Base-by-base conservation (phyloP, 306 rosid species). In the Castanea crenata region DNA sequence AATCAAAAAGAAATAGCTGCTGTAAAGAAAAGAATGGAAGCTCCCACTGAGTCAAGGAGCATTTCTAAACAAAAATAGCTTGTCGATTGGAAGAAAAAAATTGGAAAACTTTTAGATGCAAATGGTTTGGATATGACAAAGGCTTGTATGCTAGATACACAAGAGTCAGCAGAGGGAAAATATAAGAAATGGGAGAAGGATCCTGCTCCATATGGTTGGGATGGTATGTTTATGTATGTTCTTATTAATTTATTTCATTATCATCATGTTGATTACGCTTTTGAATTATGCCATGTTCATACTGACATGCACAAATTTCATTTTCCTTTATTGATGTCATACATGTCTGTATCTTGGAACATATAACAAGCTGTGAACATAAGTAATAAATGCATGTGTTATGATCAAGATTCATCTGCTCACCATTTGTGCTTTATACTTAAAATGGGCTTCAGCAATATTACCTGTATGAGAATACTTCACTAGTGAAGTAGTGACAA, bases 131-230 rank as follows among this genome's bases (percentile, higher is more conserved):
- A 93, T 71, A 80, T 95, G 99, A 76, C 86, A 78, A 91, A 80
- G 10, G 88, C 99, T 6, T 91, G 81, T 84, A 95, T 95, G 99
- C 92, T 95, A 68, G 99, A 95, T 79, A 92, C 99, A 31, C 91
- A 23, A 23, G 98, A 93, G 83, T 85, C 88, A 71, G 99, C 98
- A 69, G 91, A 91, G 79, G 54, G 20, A 64, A 95, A 95, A 76
- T 95, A 95, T 87, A 93, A 95, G 90, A 95, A 93, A 85, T 95
- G 99, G 99, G 98, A 93, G 75, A 95, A 92, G 86, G 97, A 91
- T 84, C 98, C 98, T 71, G 98, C 99, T 69, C 98, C 99, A 31
- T 84, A 19, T 41, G 99, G 97, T 55, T 95, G 99, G 99, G 99
- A 95, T 77, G 99, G 98, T 95, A 85, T 65, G 90, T 75, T 73